Percentiles rank a stretch among this genome's conserved stretches.
phyloP scores from a whole-genome alignment of 768 basidiomycete genomes.

The Russula compacta region DNA sequence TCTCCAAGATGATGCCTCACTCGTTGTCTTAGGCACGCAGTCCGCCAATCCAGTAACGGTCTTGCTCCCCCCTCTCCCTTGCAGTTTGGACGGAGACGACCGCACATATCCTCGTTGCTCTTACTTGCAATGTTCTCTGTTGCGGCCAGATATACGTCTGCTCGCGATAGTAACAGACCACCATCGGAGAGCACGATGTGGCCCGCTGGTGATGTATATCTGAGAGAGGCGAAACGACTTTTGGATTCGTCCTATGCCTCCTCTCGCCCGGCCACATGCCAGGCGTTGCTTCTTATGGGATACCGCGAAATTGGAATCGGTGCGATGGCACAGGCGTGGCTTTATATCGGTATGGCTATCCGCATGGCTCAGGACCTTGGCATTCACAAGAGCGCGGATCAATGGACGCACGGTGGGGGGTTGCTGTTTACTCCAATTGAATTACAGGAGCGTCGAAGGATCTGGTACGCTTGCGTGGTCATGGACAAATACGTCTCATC shows the following conservation, averaged over 20 bases:
- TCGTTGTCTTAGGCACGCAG: neutral
- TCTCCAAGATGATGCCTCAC: neutral
- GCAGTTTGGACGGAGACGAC: constrained; percentile 34
- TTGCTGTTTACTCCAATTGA: constrained; percentile 50
- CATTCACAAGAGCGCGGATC: constrained; percentile 72
- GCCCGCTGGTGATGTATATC: constrained; percentile 68
- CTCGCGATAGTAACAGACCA: constrained; percentile 24
- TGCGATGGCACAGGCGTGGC: constrained; percentile 84
- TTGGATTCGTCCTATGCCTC: constrained; percentile 60
- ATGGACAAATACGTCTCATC: constrained; percentile 75
- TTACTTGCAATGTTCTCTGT: constrained; percentile 79
- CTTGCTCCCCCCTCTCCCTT: constrained; percentile 25
- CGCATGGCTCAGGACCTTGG: constrained; percentile 90
- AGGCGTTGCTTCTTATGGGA: constrained; percentile 71
- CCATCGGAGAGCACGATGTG: constrained; percentile 60
- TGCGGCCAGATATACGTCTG: constrained; percentile 58
- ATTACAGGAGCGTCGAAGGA: constrained; percentile 58
- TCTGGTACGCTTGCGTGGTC: constrained; percentile 73
- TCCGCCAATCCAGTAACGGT: constrained; percentile 25
- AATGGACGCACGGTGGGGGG: constrained; percentile 54
- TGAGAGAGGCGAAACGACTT: constrained; percentile 55
- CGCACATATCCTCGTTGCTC: constrained; percentile 53
- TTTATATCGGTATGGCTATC: constrained; percentile 78
- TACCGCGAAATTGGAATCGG: constrained; percentile 85
- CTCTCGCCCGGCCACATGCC: constrained; percentile 66